Evolutionary conservation across 495 filamentous ascomycete species (phyloP).

Genomic region (Darksidea phi): DNA sequence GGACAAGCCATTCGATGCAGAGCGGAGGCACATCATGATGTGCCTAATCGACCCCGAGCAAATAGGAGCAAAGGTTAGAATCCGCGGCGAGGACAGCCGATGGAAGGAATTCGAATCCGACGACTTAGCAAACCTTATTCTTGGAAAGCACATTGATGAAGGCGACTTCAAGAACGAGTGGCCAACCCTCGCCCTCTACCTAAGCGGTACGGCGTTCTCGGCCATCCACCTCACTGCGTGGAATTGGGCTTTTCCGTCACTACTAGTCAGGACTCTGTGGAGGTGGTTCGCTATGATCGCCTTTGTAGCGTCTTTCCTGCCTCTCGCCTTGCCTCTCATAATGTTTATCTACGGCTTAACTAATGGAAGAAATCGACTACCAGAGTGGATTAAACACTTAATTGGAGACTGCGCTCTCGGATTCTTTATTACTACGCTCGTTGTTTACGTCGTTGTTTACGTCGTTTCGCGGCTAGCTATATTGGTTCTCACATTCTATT

Average conservation of each 20-base stretch:
- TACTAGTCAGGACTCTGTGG: neutral
- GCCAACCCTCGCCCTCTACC: too few species aligned
- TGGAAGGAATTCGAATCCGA: neutral
- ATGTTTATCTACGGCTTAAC: too few species aligned
- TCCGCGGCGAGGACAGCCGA: neutral
- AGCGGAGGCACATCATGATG: neutral
- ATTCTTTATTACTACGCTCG: neutral
- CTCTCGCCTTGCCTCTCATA: conserved; percentile 1
- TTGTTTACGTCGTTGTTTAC: neutral
- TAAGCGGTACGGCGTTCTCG: neutral
- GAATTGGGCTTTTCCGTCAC: conserved; percentile 9
- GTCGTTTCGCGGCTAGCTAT: conserved; percentile 5
- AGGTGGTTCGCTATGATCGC: neutral
- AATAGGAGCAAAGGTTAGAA: neutral
- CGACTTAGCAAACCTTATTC: neutral
- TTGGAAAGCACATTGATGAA: neutral
- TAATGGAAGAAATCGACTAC: neutral
- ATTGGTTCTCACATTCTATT: conserved; percentile 6
- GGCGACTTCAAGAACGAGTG: neutral
- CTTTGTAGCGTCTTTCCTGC: neutral
- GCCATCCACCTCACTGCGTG: conserved; percentile 10
- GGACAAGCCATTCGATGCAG: conserved; percentile 12
- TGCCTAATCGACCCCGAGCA: neutral
- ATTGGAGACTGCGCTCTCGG: neutral
- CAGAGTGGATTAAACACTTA: neutral